These are phyloP conservation scores for Mortierella claussenii DNA, from an alignment of 192 early-diverging fungal species.

Conservation along the genomic window DNA sequence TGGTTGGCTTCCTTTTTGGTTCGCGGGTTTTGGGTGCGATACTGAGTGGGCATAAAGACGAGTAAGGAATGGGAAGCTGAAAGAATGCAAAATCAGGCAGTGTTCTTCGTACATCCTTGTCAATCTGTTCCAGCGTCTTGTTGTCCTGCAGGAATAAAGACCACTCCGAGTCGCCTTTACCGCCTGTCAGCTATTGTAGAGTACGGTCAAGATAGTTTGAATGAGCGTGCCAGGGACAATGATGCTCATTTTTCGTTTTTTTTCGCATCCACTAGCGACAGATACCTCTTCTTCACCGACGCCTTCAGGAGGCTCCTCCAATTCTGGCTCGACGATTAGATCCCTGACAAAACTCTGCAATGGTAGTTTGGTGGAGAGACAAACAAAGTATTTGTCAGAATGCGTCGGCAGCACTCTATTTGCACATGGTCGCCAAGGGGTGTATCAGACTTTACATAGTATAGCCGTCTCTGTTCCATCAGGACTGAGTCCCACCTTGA, in stretches of 20 bases:
- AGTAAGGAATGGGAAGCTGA: constrained; percentile 68
- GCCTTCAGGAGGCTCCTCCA: constrained; percentile 36
- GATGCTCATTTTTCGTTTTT: no score
- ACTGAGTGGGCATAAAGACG: constrained; percentile 61
- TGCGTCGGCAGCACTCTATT: background rate
- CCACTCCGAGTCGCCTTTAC: constrained; percentile 68
- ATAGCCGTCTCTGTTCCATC: constrained; percentile 59
- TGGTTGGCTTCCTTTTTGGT: constrained; percentile 20
- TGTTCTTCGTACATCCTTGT: constrained; percentile 80
- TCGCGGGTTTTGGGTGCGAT: constrained; percentile 48
- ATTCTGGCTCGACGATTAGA: constrained; percentile 66
- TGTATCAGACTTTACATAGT: constrained; percentile 64
- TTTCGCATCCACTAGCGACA: no score
- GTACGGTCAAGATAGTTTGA: no score
- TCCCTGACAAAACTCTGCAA: constrained; percentile 69
- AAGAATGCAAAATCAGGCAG: constrained; percentile 83
- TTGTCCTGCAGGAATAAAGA: constrained; percentile 70
- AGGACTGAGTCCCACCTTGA: constrained; percentile 64
- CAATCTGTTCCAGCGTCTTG: constrained; percentile 73
- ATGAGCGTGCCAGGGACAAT: no score
- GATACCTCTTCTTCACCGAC: constrained; percentile 54
- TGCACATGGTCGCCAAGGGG: background rate
- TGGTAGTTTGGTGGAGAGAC: background rate
- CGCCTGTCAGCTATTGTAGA: constrained; percentile 54
- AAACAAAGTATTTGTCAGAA: no score